Evolutionary conservation across 495 filamentous ascomycete species (phyloP).

Genomic region (Patellaria atrata): DNA sequence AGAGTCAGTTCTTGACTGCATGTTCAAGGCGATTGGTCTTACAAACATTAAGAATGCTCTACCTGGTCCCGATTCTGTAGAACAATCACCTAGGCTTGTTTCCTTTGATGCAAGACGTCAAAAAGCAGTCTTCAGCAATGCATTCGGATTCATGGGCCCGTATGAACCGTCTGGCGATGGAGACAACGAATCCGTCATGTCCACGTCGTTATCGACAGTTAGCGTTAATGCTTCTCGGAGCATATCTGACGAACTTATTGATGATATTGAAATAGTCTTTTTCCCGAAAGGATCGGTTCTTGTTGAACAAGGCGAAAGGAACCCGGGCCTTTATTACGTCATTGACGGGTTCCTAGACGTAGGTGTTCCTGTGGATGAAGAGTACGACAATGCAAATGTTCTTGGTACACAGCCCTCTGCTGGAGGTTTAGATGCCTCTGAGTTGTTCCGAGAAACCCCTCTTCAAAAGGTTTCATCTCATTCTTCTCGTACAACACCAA

Average conservation of each 20-base stretch:
- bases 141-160: conserved; percentile 88
- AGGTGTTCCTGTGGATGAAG: conserved; percentile 49
- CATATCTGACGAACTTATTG: conserved; percentile 57
- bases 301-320: conserved; percentile 93
- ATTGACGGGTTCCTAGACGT: conserved; percentile 96
- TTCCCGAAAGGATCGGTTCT: conserved; percentile 89
- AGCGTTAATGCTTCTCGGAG: conserved; percentile 38
- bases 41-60: conserved; percentile 47
- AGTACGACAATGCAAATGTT: conserved; percentile 20
- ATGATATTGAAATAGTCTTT: conserved; percentile 95
- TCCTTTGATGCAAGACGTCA: conserved; percentile 75
- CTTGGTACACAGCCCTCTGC: conserved; percentile 18
- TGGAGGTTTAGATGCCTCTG: conserved; percentile 16
- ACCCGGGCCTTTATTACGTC: conserved; percentile 93
- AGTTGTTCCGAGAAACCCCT: conserved; percentile 29
- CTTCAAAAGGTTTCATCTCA: conserved; percentile 35
- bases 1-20: conserved; percentile 83
- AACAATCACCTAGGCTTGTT: conserved; percentile 70
- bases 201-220: conserved; percentile 45
- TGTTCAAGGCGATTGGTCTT: conserved; percentile 86
- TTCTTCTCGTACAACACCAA: conserved; percentile 27
- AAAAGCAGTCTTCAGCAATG: conserved; percentile 75
- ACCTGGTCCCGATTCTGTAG: conserved; percentile 53
- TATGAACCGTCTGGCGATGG: conserved; percentile 70
- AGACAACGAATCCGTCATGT: conserved; percentile 75